A percentile compares a stretch with the other conserved stretches of the same genome.
These are phyloP conservation scores for Aphanomyces astaci DNA, from an alignment of 352 stramenopile species.

Conservation along the genomic window DNA sequence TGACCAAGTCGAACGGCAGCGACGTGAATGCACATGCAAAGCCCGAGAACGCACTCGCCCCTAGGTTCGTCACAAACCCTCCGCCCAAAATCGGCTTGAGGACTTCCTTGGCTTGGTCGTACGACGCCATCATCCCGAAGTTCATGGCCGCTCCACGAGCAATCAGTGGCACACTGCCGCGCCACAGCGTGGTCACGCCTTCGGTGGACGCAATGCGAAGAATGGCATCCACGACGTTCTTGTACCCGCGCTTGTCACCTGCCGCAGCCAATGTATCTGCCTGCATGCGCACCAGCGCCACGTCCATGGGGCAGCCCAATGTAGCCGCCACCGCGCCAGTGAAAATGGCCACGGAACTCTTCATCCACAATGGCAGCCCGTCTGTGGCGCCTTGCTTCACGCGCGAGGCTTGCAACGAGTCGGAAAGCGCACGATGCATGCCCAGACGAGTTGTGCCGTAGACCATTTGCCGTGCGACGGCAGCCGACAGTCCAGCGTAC, in stretches of 20 bases:
- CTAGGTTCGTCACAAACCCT: conserved; percentile 87
- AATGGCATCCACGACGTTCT: conserved; percentile 97
- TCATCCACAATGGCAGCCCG: conserved; percentile 61
- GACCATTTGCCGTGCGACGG: conserved; percentile 77
- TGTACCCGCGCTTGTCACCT: conserved; percentile 94
- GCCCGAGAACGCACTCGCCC: conserved; percentile 90
- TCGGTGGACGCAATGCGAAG: conserved; percentile 82
- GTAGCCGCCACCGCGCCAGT: conserved; percentile 88
- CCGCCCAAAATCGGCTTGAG: conserved; percentile 58
- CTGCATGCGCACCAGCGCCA: conserved; percentile 97
- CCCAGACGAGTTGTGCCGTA: conserved; percentile 77
- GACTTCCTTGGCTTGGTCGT: conserved; percentile 97
- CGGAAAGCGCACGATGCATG: conserved; percentile 77
- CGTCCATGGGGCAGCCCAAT: conserved; percentile 97
- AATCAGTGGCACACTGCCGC: conserved; percentile 88
- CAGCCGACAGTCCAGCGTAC: conserved; percentile 76
- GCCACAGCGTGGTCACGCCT: conserved; percentile 84
- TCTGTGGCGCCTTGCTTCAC: conserved; percentile 62
- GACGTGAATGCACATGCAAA: conserved; percentile 97
- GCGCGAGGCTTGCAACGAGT: conserved; percentile 62
- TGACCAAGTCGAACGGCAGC: conserved; percentile 98
- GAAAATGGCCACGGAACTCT: conserved; percentile 62
- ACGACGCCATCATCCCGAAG: conserved; percentile 99
- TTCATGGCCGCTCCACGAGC: conserved; percentile 98
- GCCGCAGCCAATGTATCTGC: conserved; percentile 90